These are phyloP conservation scores for Dioscorea alata DNA, from an alignment of 106 monocot species.

Conservation along the genomic window DNA sequence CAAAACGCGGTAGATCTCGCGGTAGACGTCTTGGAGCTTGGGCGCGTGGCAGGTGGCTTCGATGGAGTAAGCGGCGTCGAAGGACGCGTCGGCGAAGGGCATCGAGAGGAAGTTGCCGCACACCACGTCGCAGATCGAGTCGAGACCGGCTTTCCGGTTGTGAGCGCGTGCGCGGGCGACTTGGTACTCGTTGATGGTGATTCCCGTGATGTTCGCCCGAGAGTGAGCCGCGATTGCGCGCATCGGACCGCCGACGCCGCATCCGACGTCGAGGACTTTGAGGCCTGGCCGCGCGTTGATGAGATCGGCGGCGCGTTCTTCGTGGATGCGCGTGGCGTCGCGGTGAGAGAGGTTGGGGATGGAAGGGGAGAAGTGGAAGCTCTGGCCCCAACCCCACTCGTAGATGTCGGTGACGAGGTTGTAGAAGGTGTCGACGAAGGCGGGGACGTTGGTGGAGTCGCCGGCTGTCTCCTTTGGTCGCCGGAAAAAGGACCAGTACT, in stretches of 20 bases:
- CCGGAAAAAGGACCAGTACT: conserved; percentile 82
- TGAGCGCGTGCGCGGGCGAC: conserved; percentile 66
- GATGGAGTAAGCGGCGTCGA: conserved; percentile 92
- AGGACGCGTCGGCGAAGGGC: conserved; percentile 57
- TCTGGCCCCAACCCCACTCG: conserved; percentile 86
- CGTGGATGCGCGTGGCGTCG: conserved; percentile 63
- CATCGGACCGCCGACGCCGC: conserved; percentile 79
- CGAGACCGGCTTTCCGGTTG: conserved; percentile 79
- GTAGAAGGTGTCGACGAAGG: conserved; percentile 82
- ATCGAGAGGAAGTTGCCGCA: conserved; percentile 84
- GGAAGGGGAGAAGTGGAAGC: conserved; percentile 78
- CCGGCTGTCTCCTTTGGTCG: conserved; percentile 53
- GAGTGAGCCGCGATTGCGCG: conserved; percentile 72
- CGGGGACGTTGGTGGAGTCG: conserved; percentile 46
- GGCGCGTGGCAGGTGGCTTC: conserved; percentile 95
- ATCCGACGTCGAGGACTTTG: conserved; percentile 58
- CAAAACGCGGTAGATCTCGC: conserved; percentile 66
- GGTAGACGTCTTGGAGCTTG: conserved; percentile 69
- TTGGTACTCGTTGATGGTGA: conserved; percentile 90
- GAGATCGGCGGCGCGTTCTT: conserved; percentile 61
- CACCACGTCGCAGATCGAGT: conserved; percentile 70
- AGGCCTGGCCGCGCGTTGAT: conserved; percentile 34
- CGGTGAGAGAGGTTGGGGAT: conserved; percentile 45
- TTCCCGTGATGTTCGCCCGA: conserved; percentile 47
- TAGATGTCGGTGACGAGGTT: conserved; percentile 81